Percentiles rank a stretch among this genome's conserved stretches.
phyloP scores from a whole-genome alignment of 768 basidiomycete genomes.

The Boletus eberwhitei region DNA sequence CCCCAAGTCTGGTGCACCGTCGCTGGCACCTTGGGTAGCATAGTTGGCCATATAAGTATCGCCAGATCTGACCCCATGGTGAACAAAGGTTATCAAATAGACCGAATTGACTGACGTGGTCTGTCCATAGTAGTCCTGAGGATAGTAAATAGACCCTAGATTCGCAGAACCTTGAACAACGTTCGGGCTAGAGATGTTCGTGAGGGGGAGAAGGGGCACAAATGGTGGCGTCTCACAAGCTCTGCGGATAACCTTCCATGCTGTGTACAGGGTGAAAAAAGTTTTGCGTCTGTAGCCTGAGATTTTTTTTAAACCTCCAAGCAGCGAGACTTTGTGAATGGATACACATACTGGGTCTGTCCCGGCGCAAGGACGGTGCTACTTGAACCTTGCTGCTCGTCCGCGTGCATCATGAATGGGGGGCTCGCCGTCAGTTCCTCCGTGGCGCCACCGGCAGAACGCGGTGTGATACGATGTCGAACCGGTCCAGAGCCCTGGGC shows the following conservation, averaged over 20 bases:
- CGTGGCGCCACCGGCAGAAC: constrained; percentile 2
- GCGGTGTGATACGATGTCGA: not conserved
- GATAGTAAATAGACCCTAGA: not conserved
- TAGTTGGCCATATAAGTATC: constrained; percentile 5
- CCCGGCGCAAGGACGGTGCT: not conserved
- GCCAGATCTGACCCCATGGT: constrained; percentile 1
- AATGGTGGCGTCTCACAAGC: constrained; percentile 13
- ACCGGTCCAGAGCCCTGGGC: constrained; percentile 8
- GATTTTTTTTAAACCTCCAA: not conserved
- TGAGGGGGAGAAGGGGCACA: not conserved
- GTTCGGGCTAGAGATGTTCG: constrained; percentile 6
- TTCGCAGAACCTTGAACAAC: not conserved
- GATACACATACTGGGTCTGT: constrained; percentile 13
- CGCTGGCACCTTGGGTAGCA: not conserved
- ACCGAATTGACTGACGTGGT: constrained; percentile 10
- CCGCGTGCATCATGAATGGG: not conserved
- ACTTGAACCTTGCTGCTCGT: constrained; percentile 6
- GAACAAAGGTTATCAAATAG: not conserved
- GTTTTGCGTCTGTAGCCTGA: constrained; percentile 5
- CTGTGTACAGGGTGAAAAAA: not conserved
- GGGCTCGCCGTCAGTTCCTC: constrained; percentile 6
- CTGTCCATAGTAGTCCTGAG: constrained; percentile 7
- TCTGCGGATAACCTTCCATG: constrained; percentile 5
- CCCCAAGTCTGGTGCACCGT: constrained; percentile 7
- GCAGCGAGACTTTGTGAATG: not conserved